Evolutionary conservation across 1,139 yeast genomes (phyloP).

Genomic region (Blastobotrys serpentis): DNA sequence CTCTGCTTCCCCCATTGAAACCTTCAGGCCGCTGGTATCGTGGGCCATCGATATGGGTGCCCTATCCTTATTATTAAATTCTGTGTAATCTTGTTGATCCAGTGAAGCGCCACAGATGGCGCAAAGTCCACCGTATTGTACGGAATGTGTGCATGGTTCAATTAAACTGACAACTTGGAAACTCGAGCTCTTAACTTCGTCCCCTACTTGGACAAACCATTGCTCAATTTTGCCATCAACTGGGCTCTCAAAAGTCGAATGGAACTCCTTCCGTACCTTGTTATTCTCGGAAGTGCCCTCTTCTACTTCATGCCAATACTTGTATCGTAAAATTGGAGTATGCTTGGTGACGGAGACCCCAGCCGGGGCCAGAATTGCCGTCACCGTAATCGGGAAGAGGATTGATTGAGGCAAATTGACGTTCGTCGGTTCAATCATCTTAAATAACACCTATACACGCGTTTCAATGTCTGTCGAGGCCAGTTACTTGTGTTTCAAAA

Average conservation of each 20-base stretch:
- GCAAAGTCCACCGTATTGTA: conserved; percentile 95
- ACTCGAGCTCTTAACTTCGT: conserved; percentile 55
- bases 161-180: conserved; percentile 51
- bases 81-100: conserved; percentile 81
- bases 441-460: neutral
- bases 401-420: conserved; percentile 53
- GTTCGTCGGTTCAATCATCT: conserved; percentile 33
- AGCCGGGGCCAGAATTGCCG: conserved; percentile 47
- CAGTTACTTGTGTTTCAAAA: too few species aligned
- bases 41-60: conserved; percentile 91
- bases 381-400: conserved; percentile 67
- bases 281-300: conserved; percentile 45
- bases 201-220: conserved; percentile 55
- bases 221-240: conserved; percentile 64
- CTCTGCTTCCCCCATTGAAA: conserved; percentile 82
- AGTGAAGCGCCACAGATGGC: conserved; percentile 87
- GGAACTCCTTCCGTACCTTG: conserved; percentile 39
- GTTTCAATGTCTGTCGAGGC: too few species aligned
- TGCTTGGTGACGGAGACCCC: conserved; percentile 55
- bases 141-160: conserved; percentile 90
- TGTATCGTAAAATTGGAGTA: conserved; percentile 57
- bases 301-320: conserved; percentile 56
- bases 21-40: conserved; percentile 81
- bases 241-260: conserved; percentile 71
- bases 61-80: conserved; percentile 67